Evolutionary conservation across 164 flowering plant genomes (phyloP).

Genomic region (Protea cynaroides): DNA sequence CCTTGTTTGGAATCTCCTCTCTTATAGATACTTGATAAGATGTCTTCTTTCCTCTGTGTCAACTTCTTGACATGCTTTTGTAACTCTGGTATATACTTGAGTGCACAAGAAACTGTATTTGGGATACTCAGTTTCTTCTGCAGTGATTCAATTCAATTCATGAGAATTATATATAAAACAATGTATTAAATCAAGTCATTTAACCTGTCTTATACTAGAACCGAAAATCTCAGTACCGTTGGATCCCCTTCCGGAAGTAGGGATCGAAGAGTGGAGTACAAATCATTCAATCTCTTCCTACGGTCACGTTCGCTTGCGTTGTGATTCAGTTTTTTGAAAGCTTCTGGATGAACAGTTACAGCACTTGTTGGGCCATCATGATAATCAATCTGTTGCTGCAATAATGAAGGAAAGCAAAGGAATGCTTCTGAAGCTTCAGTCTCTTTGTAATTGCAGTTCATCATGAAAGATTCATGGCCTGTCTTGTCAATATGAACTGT

Average conservation of each 20-base stretch:
- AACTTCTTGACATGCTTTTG: conserved; percentile 47
- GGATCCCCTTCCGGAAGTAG: conserved; percentile 55
- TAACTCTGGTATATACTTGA: conserved; percentile 62
- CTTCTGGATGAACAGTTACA: no score
- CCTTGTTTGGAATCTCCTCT: conserved; percentile 12
- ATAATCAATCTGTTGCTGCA: no score
- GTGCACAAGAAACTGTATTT: conserved; percentile 35
- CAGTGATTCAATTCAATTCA: background rate
- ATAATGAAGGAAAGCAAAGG: no score
- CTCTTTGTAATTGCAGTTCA: no score
- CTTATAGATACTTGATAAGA: conserved; percentile 23
- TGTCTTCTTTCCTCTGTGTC: conserved; percentile 34
- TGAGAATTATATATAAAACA: no score
- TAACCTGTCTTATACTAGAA: no score
- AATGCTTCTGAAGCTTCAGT: no score
- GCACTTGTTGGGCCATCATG: conserved; percentile 6
- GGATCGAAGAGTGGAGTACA: conserved; percentile 54
- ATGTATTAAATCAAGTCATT: no score
- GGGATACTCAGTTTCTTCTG: conserved; percentile 69
- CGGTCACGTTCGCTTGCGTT: conserved; percentile 23
- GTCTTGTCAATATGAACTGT: no score
- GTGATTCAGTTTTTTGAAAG: conserved; percentile 51
- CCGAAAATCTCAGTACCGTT: conserved; percentile 25
- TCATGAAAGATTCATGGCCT: no score
- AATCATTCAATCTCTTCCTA: conserved; percentile 49